Percentiles rank a stretch among this genome's conserved stretches.
phyloP scores from a whole-genome alignment of 129 eudicot species.

The Saposhnikovia divaricata region DNA sequence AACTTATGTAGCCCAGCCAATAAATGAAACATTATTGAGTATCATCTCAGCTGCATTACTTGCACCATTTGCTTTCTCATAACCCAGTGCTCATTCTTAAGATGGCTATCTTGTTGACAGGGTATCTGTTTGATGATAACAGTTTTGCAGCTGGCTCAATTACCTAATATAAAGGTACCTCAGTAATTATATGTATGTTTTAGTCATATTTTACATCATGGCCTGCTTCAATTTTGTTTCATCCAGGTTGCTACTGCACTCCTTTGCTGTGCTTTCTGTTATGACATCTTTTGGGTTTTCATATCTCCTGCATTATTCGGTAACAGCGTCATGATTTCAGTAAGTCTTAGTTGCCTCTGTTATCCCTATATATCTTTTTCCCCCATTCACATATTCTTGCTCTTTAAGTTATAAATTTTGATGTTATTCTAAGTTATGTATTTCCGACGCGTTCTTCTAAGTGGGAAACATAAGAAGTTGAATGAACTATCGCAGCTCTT shows the following conservation, averaged over 20 bases:
- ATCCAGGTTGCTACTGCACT: slow-evolving; percentile 89
- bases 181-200: neutral
- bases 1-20: too few species aligned
- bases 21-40: too few species aligned
- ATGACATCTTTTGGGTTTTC: slow-evolving; percentile 95
- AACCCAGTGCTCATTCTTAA: neutral
- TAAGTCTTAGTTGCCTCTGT: slow-evolving; percentile 24
- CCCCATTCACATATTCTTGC: neutral
- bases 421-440: too few species aligned
- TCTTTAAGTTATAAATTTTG: neutral
- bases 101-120: slow-evolving; percentile 30
- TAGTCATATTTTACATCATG: neutral
- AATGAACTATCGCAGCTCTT: neutral
- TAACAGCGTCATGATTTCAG: slow-evolving; percentile 85
- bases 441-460: too few species aligned
- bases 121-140: slow-evolving; percentile 87
- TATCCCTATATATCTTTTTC: neutral
- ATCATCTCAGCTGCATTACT: too few species aligned
- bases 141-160: slow-evolving; percentile 75
- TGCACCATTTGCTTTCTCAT: neutral
- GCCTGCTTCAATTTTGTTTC: slow-evolving; percentile 5
- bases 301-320: slow-evolving; percentile 64
- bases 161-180: slow-evolving; percentile 82
- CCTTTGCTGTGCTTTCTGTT: slow-evolving; percentile 72
- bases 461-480: too few species aligned